Base-by-base conservation (phyloP, 441 rosid genomes). In the California macrophylla region DNA sequence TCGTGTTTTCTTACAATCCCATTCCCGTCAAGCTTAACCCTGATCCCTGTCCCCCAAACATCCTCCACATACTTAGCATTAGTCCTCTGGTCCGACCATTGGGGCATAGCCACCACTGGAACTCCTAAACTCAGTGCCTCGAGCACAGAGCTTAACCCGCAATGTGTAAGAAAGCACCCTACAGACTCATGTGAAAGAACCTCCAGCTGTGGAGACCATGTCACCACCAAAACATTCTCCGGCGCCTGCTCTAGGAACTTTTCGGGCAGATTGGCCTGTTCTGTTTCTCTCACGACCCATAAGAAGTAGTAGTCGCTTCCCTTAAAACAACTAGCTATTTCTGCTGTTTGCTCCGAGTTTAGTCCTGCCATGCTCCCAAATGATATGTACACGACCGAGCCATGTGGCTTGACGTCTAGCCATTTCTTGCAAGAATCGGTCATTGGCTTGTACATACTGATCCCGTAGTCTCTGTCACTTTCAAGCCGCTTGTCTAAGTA, bases 141-240 rank as follows among this genome's bases (percentile, higher is more conserved):
- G 2, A 52, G 23, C 60, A 52, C 60, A 52, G 60, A 52, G 60
- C 18, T 52, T 6, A 52, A 52, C 60, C 60, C 60, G 4, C 60
- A 52, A 5, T 52, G 60, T 9, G 60, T 16, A 6, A 52, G 8
- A 52, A 52, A 52, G 23, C 60, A 52, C 23, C 60, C 60, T 18
- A 52, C 6, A 4, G 60, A 52, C 23, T 52, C 60, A 20, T 52
- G 60, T 16, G 23, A 18, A 6, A 52, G 60, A 18, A 52, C 60
- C 60, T 52, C 60, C 10, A 52, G 60, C 24, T 52, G 60, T 16
- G 60, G 60, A 52, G 23, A 52, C 60, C 60, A 52, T 18, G 60
- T 52, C 60, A 52, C 60, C 23, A 52, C 60, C 60, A 52, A 52
- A 52, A 18, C 60, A 2, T 52, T 52, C 23, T 52, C 60, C 24